Evolutionary conservation across 2,329 filamentous ascomycete genomes (phyloP).

Genomic region (Colletotrichum lini): DNA sequence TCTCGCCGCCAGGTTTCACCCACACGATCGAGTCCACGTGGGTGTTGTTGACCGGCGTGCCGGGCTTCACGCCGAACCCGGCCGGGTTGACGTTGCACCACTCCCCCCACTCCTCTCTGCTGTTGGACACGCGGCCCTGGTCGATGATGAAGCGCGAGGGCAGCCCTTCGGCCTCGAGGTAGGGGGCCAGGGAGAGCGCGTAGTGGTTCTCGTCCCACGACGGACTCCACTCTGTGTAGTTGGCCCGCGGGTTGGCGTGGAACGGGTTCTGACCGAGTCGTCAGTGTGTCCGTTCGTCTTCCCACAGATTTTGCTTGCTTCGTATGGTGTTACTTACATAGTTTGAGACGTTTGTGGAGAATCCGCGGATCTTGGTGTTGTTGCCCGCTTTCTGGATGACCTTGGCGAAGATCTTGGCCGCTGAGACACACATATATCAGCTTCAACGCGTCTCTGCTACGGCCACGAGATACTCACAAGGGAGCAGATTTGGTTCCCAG

Average conservation of each 20-base stretch:
- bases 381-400: constrained; percentile 54
- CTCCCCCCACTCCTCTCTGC: constrained; percentile 57
- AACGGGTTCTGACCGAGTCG: constrained; percentile 47
- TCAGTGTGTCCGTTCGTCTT: neutral
- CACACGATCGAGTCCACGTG: constrained; percentile 60
- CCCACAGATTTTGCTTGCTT: neutral
- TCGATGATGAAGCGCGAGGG: constrained; percentile 62
- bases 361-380: constrained; percentile 54
- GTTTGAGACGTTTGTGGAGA: constrained; percentile 62
- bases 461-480: constrained; percentile 46
- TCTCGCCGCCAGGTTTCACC: constrained; percentile 62
- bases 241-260: constrained; percentile 54
- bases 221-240: constrained; percentile 57
- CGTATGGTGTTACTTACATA: constrained; percentile 41
- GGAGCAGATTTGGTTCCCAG: constrained; percentile 56
- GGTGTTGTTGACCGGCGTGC: constrained; percentile 53
- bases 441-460: too few relatives aligned
- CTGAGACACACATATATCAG: constrained; percentile 44
- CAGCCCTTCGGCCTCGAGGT: constrained; percentile 55
- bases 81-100: constrained; percentile 61
- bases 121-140: constrained; percentile 59
- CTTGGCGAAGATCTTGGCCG: constrained; percentile 57
- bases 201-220: constrained; percentile 60
- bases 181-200: constrained; percentile 54
- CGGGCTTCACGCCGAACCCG: constrained; percentile 56